phyloP scores from a whole-genome alignment of 352 stramenopile species.

The Phytophthora multivora region DNA sequence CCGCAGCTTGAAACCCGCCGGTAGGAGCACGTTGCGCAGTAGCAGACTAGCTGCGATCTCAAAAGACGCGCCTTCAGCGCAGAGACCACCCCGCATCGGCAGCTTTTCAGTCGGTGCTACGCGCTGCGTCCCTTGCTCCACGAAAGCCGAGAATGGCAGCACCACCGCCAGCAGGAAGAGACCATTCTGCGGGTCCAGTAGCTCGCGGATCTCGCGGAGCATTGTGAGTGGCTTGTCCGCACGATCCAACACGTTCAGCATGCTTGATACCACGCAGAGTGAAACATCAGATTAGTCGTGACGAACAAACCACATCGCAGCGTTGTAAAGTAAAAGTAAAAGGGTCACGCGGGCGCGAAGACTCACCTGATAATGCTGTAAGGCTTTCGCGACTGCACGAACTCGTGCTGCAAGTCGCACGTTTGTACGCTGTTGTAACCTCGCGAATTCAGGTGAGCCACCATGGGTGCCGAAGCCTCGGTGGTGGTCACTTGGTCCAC shows the following conservation, averaged over 20 bases:
- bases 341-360: not conserved
- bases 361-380: slow-evolving; percentile 85
- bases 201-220: slow-evolving; percentile 71
- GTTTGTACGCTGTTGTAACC: slow-evolving; percentile 84
- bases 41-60: slow-evolving; percentile 66
- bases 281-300: slow-evolving; percentile 21
- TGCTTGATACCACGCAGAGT: slow-evolving; percentile 34
- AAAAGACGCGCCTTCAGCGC: slow-evolving; percentile 64
- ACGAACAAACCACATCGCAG: slow-evolving; percentile 34
- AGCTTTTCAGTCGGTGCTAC: slow-evolving; percentile 64
- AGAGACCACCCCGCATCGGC: slow-evolving; percentile 71
- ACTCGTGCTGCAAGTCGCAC: slow-evolving; percentile 66
- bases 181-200: slow-evolving; percentile 74
- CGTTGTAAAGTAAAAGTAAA: slow-evolving; percentile 32
- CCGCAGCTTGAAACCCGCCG: slow-evolving; percentile 78
- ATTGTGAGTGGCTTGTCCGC: slow-evolving; percentile 83
- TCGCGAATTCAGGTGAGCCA: slow-evolving; percentile 69
- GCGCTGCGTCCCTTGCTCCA: slow-evolving; percentile 77
- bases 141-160: slow-evolving; percentile 80
- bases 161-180: slow-evolving; percentile 82
- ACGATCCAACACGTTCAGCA: slow-evolving; percentile 85
- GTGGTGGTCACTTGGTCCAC: slow-evolving; percentile 72
- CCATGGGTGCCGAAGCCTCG: slow-evolving; percentile 82
- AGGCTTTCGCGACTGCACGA: slow-evolving; percentile 66
- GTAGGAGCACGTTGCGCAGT: slow-evolving; percentile 66